Conservation (phyloP, 1,139 yeast genomes). For the Meyerozyma carpophila region DNA sequence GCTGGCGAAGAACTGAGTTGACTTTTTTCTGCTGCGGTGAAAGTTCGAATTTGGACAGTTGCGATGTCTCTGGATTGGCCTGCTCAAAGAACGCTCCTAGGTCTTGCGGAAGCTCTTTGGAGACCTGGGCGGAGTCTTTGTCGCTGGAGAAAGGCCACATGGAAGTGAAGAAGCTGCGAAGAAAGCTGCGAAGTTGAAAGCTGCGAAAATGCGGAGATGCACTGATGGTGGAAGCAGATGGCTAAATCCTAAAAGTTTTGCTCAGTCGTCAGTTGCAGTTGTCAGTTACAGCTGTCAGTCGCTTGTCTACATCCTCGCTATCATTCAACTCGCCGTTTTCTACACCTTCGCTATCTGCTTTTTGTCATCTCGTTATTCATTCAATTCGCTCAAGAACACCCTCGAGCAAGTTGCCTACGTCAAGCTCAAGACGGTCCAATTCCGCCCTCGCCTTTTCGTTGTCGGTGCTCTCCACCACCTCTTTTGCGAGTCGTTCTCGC, state of each 20-base stretch:
- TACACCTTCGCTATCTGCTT: no score
- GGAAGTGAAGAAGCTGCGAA: background rate
- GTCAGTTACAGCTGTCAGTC: no score
- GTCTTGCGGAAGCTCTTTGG: slow-evolving; percentile 26
- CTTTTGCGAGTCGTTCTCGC: background rate
- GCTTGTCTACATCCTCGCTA: no score
- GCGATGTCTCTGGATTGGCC: slow-evolving; percentile 26
- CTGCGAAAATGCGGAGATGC: background rate
- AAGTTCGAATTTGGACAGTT: slow-evolving; percentile 20
- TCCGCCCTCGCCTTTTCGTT: background rate
- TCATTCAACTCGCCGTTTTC: no score
- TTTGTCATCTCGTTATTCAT: background rate
- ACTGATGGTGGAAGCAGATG: no score
- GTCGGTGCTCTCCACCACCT: background rate
- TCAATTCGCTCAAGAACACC: slow-evolving; percentile 2
- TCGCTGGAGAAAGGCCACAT: slow-evolving; percentile 24
- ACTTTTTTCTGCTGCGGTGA: slow-evolving; percentile 26
- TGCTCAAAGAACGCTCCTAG: slow-evolving; percentile 27
- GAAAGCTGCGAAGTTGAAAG: background rate
- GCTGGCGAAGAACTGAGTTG: slow-evolving; percentile 18
- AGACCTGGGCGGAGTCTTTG: slow-evolving; percentile 21
- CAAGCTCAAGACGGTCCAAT: slow-evolving; percentile 1
- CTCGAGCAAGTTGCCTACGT: slow-evolving; percentile 3
- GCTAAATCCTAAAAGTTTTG: no score
- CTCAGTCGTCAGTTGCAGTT: no score